phyloP scores from a whole-genome alignment of 75 land plant genomes.

The Gnetum montanum region DNA sequence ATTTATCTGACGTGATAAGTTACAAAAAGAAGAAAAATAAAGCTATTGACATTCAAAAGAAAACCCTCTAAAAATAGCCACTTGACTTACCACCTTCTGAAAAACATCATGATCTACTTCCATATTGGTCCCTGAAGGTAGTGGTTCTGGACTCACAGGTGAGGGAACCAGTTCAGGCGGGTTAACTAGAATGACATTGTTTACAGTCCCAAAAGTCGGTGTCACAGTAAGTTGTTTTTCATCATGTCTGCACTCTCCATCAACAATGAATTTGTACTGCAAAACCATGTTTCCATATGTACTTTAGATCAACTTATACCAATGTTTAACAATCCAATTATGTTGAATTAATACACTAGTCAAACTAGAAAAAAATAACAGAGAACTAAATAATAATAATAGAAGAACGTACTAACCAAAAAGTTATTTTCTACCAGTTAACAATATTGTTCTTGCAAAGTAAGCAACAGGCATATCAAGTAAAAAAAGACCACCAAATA shows the following conservation, averaged over 20 bases:
- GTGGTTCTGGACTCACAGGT: conserved; percentile 14
- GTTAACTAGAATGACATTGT: conserved; percentile 45
- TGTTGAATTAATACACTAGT: background rate
- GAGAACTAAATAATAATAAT: background rate
- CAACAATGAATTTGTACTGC: conserved; percentile 93
- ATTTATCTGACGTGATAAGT: too few species aligned
- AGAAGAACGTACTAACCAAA: background rate
- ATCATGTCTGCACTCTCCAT: conserved; percentile 92
- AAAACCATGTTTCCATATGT: conserved; percentile 2
- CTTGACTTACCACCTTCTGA: conserved; percentile 44
- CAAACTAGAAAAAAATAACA: background rate
- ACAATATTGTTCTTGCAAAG: too few species aligned
- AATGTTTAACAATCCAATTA: background rate
- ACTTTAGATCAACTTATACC: background rate
- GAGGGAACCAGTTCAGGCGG: conserved; percentile 26
- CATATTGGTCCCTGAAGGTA: conserved; percentile 43
- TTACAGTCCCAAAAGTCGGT: conserved; percentile 64
- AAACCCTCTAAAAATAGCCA: too few species aligned
- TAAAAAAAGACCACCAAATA: too few species aligned
- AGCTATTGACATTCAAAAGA: too few species aligned
- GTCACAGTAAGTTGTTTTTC: conserved; percentile 39
- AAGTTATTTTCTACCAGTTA: background rate
- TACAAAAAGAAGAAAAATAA: too few species aligned
- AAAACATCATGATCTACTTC: conserved; percentile 72
- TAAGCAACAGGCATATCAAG: too few species aligned